Percentiles rank a stretch among this genome's conserved stretches.
phyloP scores from a whole-genome alignment of 163 green algal genomes.

The Scenedesmus sp. region DNA sequence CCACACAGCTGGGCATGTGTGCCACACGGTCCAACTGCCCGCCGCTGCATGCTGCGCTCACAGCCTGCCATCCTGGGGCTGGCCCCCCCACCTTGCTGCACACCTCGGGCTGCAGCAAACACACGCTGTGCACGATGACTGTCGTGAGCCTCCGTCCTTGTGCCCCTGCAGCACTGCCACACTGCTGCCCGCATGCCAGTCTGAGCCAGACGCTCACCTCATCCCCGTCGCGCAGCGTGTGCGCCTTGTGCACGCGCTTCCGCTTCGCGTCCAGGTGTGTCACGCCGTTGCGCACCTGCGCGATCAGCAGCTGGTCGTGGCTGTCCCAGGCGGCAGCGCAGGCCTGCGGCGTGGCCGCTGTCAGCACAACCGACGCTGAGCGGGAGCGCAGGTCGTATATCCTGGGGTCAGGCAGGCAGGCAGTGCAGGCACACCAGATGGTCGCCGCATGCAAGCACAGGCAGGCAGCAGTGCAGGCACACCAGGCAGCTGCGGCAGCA shows the following conservation, averaged over 20 bases:
- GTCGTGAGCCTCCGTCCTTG: too few species aligned
- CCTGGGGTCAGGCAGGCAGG: conserved; percentile 16
- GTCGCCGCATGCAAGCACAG: not conserved
- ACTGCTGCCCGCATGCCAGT: not conserved
- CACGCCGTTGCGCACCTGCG: conserved; percentile 30
- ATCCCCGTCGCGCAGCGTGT: conserved; percentile 10
- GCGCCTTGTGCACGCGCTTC: conserved; percentile 11
- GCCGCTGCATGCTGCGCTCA: not conserved
- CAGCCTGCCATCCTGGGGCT: too few species aligned
- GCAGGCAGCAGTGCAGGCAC: not conserved
- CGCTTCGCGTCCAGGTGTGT: conserved; percentile 8
- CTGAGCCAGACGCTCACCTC: not conserved
- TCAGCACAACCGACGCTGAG: not conserved
- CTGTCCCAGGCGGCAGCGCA: conserved; percentile 41
- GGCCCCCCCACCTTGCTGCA: too few species aligned
- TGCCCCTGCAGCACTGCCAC: not conserved
- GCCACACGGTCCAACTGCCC: too few species aligned
- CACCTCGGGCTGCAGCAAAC: too few species aligned
- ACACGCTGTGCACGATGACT: too few species aligned
- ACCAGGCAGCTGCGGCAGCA: too few species aligned
- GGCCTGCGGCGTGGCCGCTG: conserved; percentile 20
- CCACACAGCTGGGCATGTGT: not conserved
- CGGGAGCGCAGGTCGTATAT: conserved; percentile 40
- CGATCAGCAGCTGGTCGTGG: conserved; percentile 36
- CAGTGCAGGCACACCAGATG: not conserved